Percentiles rank a stretch among this genome's conserved stretches.
Evolutionary conservation across 129 eudicot genomes (phyloP).

Genomic region (Heracleum sosnowskyi): DNA sequence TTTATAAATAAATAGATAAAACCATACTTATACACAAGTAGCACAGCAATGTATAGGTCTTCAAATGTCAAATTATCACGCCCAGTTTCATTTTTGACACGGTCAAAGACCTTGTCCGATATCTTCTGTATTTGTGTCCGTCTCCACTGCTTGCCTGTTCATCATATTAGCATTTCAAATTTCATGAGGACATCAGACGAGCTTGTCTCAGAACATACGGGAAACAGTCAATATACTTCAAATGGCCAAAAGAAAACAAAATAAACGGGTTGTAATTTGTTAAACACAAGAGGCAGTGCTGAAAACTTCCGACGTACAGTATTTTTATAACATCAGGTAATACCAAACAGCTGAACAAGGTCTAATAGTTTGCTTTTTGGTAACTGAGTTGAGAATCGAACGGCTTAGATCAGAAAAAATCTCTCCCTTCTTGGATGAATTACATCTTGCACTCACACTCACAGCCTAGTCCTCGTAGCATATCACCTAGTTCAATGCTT

Average conservation of each 20-base stretch:
- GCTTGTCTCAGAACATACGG: background rate
- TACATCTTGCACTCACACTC: background rate
- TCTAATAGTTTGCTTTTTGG: background rate
- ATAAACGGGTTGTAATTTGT: background rate
- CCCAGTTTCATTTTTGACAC: constrained; percentile 49
- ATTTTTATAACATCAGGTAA: background rate
- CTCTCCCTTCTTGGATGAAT: background rate
- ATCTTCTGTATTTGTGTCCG: constrained; percentile 61
- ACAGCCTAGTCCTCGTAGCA: background rate
- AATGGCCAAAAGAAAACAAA: background rate
- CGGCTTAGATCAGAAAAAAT: background rate
- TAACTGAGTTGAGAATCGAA: background rate
- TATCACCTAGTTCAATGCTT: background rate
- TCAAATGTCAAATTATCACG: constrained; percentile 58
- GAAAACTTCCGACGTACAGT: background rate
- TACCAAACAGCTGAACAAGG: background rate
- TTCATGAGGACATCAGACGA: background rate
- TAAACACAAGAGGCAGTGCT: background rate
- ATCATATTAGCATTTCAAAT: background rate
- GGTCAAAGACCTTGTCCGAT: constrained; percentile 72
- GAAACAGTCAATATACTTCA: background rate
- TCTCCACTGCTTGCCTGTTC: constrained; percentile 89
- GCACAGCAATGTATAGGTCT: constrained; percentile 81
- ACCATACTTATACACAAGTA: constrained; percentile 79
- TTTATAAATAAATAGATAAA: background rate